Base-by-base conservation (phyloP, 192 early-diverging fungal species). In the Linderina pennispora region DNA sequence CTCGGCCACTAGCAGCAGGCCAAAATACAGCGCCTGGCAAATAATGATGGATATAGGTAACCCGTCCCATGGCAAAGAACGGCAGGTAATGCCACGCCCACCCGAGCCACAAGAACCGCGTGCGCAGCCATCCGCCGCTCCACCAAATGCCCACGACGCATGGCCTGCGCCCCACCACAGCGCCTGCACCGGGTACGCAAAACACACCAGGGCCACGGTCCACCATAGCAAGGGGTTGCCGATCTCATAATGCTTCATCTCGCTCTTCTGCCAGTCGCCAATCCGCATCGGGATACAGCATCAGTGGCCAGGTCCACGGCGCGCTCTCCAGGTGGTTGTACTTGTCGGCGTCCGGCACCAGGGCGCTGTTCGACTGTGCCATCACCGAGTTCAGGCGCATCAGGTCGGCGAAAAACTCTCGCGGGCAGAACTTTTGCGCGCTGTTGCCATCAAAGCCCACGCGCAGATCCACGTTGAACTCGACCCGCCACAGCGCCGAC, bases 11-110 rank as follows among this genome's bases (percentile, higher is more conserved):
- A 81, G 36, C 57, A 93, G 57, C 36, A 79, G 83, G 23, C 78
- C 80, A 59, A 87, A 81, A 25, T 90, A 79, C n/a, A 16, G 92
- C 57, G 1, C 89, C 89, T 4, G 89, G 90, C 26, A 92, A 65
- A 55, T 94, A 94, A 62, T 94, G 91, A 62, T 94, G 91, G 45
- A 94, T 47, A 58, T 91, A 94, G 14, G 92, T 69, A 32, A 80
- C 76, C 25, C 91, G 78, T 6, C 87, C 90, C 85, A 88, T 87
- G 25, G 88, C 38, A 55, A 83, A 94, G 68, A 91, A 92, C 13
- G 91, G 89, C 8, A 84, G 15, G 55, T 86, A 92, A 53, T 92
- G 90, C 36, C 89, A 53, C 17, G 59, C 35, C 83, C 87, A 94
- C n/a, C 71, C 80, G 14, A 87, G 31, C 25, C 82, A 77, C 45